Conservation (phyloP, 148 eudicot genomes). For the Fagopyrum esculentum region DNA sequence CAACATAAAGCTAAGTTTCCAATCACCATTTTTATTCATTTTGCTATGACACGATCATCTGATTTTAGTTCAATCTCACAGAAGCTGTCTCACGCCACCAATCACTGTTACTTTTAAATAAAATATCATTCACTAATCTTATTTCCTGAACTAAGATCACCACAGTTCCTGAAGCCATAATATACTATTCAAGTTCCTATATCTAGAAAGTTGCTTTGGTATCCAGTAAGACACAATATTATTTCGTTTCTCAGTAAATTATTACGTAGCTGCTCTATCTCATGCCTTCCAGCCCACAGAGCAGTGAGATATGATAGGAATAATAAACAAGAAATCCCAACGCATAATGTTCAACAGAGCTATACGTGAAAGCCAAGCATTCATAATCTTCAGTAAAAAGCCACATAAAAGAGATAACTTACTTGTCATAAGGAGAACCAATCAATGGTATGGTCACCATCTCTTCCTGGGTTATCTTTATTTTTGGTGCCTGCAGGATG, state of each 20-base stretch:
- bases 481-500: conserved; percentile 94
- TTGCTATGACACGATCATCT: background rate
- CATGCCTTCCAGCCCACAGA: background rate
- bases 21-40: background rate
- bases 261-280: background rate
- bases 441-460: conserved; percentile 95
- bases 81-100: background rate
- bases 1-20: background rate
- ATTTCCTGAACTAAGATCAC: background rate
- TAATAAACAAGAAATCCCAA: background rate
- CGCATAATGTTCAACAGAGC: background rate
- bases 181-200: background rate
- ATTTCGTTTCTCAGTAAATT: background rate
- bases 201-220: no score
- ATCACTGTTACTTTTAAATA: background rate
- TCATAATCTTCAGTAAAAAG: conserved; percentile 3
- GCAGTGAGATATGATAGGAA: background rate
- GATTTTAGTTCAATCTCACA: background rate
- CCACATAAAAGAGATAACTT: conserved; percentile 17
- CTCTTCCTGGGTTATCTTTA: conserved; percentile 96
- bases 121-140: background rate
- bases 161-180: no score
- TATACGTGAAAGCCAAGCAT: background rate
- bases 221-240: background rate
- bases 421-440: conserved; percentile 94